Evolutionary conservation across 2,329 filamentous ascomycete genomes (phyloP), one percentile per base, ranked within the genome.

Genomic region (Curvularia sp.): DNA sequence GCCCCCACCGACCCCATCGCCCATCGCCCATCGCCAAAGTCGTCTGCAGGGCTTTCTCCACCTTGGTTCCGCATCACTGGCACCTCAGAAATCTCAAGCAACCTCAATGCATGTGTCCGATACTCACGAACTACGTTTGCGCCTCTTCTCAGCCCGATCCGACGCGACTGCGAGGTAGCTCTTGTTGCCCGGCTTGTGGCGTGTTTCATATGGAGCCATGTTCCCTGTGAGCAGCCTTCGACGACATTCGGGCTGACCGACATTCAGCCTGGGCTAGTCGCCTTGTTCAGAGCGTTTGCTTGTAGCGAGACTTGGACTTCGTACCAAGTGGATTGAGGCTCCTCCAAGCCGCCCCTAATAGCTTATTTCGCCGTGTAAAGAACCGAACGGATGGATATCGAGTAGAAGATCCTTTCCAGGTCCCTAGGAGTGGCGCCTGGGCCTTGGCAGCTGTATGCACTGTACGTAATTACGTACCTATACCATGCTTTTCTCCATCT

Each of bases 151-250:
- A 9, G 21, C n/a, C 8, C 12, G n/a, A 21, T 2, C 2, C 13
- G 39, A 45, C n/a, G n/a, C 28, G 21, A 21, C 21, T 19, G 43
- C 21, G 8, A 1, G 28, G 19, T 21, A n/a, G 34, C 15, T 12
- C 23, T 15, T 23, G 10, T 21, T 25, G 21, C 30, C 25, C n/a
- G 34, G 15, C 9, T 38, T 28, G 34, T 45, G 30, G 28, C 27
- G 27, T 47, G 55, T 57, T 57, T 57, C 50, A 57, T 18, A 13
- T 23, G 19, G 23, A 49, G 28, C 55, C 50, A 47, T 57, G 28
- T 57, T 57, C 55, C 55, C 19, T 49, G 55, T 18, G 23, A 27
- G 18, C 30, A 32, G 30, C 43, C 18, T 45, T 23, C 19, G 15
- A 21, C 28, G 36, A 38, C 28, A 18, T 45, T 8, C n/a, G 23